A percentile compares a stretch with the other conserved stretches of the same genome.
Evolutionary conservation across 495 filamentous ascomycete species (phyloP).

Genomic region (Aspergillus sclerotiicarbonarius): DNA sequence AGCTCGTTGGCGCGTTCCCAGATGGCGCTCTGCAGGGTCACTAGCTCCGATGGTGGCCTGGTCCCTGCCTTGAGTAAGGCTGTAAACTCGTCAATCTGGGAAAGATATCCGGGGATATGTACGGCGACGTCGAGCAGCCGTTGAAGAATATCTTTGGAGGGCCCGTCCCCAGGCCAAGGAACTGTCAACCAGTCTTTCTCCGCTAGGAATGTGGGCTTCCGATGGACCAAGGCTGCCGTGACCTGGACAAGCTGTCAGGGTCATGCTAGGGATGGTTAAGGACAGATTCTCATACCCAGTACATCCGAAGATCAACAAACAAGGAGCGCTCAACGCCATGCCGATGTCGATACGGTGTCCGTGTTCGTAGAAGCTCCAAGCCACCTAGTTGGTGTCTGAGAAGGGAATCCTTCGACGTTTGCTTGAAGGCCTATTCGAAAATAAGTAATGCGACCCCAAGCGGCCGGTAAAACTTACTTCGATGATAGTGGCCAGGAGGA

Average conservation of each 20-base stretch:
- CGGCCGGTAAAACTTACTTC: constrained; percentile 16
- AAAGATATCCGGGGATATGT: constrained; percentile 25
- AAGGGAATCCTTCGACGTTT: constrained; percentile 24
- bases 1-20: constrained; percentile 22
- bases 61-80: not conserved
- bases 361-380: constrained; percentile 20
- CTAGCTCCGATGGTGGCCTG: constrained; percentile 11
- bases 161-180: constrained; percentile 19
- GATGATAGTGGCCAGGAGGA: constrained; percentile 24
- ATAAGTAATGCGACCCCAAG: not conserved
- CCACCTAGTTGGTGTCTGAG: constrained; percentile 27
- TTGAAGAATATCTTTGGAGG: constrained; percentile 26
- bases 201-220: constrained; percentile 24
- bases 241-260: constrained; percentile 13
- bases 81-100: constrained; percentile 19
- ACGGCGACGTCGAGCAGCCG: constrained; percentile 26
- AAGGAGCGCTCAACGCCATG: constrained; percentile 26
- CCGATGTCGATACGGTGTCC: constrained; percentile 27
- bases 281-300: constrained; percentile 21
- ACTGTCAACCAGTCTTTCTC: constrained; percentile 26
- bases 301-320: constrained; percentile 28
- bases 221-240: constrained; percentile 24
- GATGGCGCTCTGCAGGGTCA: constrained; percentile 16
- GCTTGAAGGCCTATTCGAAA: constrained; percentile 25
- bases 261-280: no score